These are phyloP conservation scores for Poronia punctata DNA, from an alignment of 495 filamentous ascomycete species.

Conservation along the genomic window DNA sequence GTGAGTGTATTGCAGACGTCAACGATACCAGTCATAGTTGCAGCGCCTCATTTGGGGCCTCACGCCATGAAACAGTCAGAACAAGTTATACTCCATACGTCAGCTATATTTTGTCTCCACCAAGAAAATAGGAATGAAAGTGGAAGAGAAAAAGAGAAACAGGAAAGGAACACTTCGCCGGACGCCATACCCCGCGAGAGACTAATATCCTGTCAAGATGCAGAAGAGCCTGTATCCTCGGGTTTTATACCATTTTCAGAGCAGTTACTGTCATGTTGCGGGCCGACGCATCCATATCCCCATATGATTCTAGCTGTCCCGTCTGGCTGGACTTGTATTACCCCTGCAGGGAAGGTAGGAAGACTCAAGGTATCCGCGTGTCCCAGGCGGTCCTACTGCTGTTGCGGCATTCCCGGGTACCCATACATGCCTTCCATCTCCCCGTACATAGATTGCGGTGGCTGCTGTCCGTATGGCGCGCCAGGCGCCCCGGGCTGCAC, in stretches of 20 bases:
- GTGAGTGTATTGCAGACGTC: no score
- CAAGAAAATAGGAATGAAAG: no score
- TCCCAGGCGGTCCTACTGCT: slow-evolving; percentile 47
- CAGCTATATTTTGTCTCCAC: slow-evolving; percentile 8
- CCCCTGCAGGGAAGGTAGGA: slow-evolving; percentile 1
- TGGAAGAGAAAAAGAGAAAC: no score
- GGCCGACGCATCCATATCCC: neutral
- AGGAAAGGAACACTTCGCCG: slow-evolving; percentile 11
- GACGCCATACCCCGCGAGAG: slow-evolving; percentile 23
- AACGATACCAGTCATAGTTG: no score
- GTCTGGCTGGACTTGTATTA: neutral
- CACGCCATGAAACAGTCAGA: no score
- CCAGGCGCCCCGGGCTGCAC: slow-evolving; percentile 60
- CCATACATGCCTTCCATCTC: slow-evolving; percentile 80
- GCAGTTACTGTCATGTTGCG: no score
- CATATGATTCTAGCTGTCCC: neutral
- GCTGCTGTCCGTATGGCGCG: slow-evolving; percentile 64
- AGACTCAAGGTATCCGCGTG: slow-evolving; percentile 5
- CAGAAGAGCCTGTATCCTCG: no score
- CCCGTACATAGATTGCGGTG: slow-evolving; percentile 61
- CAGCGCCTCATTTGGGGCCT: no score
- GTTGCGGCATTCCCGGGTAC: slow-evolving; percentile 71
- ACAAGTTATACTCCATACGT: no score
- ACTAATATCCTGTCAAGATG: no score
- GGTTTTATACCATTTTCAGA: no score